Evolutionary conservation across 805 yeast genomes (phyloP).

Genomic region (Hanseniaspora jakobsenii): DNA sequence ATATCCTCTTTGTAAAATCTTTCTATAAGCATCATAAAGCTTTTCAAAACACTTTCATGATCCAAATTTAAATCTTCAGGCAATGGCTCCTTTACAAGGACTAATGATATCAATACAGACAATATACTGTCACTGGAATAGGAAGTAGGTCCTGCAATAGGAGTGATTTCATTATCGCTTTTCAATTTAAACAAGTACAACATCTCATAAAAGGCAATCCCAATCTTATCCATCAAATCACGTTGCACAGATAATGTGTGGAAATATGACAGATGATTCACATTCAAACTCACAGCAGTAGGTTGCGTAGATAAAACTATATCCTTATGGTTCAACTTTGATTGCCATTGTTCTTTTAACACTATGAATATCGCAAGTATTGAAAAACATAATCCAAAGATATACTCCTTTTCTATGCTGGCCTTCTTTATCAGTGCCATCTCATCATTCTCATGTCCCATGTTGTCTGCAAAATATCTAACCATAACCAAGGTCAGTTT

Average conservation of each 20-base stretch:
- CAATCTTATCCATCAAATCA: slow-evolving; percentile 12
- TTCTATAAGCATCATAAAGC: slow-evolving; percentile 5
- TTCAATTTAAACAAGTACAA: not conserved
- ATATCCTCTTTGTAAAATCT: slow-evolving; percentile 12
- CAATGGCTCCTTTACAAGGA: not conserved
- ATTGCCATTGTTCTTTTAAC: slow-evolving; percentile 11
- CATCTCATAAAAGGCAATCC: slow-evolving; percentile 13
- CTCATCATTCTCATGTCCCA: too few species aligned
- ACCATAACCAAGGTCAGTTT: slow-evolving; percentile 4
- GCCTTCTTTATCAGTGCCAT: not conserved
- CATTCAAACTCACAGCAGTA: not conserved
- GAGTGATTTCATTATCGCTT: not conserved
- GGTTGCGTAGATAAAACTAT: not conserved
- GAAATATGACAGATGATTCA: slow-evolving; percentile 11
- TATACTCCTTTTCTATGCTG: not conserved
- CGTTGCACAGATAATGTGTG: slow-evolving; percentile 13
- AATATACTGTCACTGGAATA: slow-evolving; percentile 9
- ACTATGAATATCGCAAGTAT: slow-evolving; percentile 6
- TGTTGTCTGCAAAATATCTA: not conserved
- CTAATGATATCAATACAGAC: slow-evolving; percentile 9
- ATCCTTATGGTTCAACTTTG: not conserved
- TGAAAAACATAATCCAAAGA: slow-evolving; percentile 10
- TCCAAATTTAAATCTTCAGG: slow-evolving; percentile 5
- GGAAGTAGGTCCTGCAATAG: not conserved
- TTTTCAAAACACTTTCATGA: slow-evolving; percentile 1